Evolutionary conservation across 768 basidiomycete genomes (phyloP).

Genomic region (Serpula lacrymans): DNA sequence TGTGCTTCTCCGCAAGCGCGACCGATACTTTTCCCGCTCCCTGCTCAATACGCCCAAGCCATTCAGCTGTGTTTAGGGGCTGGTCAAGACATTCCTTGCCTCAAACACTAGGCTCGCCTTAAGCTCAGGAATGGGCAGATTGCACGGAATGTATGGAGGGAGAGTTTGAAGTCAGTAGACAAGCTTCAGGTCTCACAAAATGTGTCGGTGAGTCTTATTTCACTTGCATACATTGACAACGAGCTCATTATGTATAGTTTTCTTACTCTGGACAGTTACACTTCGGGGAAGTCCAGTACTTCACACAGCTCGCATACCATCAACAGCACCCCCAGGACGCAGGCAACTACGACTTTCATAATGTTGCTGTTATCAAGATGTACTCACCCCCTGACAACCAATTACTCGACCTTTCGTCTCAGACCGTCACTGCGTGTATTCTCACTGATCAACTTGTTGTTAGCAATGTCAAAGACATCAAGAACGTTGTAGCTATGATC

Average conservation of each 20-base stretch:
- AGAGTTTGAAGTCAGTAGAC: not conserved
- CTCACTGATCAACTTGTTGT: no score
- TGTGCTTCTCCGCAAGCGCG: constrained; percentile 14
- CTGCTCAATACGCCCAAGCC: not conserved
- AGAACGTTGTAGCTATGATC: no score
- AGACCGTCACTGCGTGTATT: no score
- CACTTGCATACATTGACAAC: not conserved
- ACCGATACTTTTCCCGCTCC: not conserved
- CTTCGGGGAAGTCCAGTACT: constrained; percentile 4
- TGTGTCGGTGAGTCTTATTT: no score
- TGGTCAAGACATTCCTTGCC: not conserved
- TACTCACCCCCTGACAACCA: no score
- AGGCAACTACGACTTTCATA: no score
- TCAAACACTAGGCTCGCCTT: not conserved
- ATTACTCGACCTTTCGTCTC: no score
- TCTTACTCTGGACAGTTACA: not conserved
- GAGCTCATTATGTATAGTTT: not conserved
- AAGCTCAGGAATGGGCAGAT: not conserved
- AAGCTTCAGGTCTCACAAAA: no score
- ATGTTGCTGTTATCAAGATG: no score
- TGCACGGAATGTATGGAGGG: not conserved
- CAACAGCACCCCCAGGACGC: no score
- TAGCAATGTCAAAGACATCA: no score
- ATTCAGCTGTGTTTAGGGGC: not conserved
- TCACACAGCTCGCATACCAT: not conserved